Evolutionary conservation across 208 protist genomes (phyloP).

Genomic region (Crithidia acanthocephali): DNA sequence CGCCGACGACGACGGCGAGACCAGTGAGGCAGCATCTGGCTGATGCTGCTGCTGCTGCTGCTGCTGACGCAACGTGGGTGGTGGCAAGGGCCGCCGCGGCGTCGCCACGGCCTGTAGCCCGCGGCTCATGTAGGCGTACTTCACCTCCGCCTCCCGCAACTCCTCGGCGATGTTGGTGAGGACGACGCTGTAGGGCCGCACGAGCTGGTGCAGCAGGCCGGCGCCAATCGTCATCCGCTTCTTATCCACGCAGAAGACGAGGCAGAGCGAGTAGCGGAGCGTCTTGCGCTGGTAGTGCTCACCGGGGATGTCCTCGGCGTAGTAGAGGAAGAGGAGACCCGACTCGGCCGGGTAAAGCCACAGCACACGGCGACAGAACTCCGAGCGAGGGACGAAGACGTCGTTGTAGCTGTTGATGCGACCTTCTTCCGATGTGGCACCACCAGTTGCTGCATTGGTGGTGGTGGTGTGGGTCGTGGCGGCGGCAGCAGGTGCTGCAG

Average conservation of each 20-base stretch:
- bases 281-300: constrained; percentile 85
- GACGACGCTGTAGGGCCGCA: constrained; percentile 76
- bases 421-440: constrained; percentile 10
- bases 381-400: constrained; percentile 79
- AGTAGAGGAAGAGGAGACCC: constrained; percentile 77
- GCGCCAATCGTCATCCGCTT: constrained; percentile 57
- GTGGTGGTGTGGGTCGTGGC: too few species aligned
- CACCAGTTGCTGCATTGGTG: not conserved
- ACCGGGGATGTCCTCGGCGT: constrained; percentile 83
- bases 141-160: constrained; percentile 70
- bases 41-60: constrained; percentile 9
- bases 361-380: constrained; percentile 81
- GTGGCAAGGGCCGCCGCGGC: not conserved
- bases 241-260: constrained; percentile 68
- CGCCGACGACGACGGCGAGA: not conserved
- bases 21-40: not conserved
- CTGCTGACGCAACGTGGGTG: not conserved
- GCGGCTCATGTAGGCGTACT: constrained; percentile 77
- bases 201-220: constrained; percentile 49
- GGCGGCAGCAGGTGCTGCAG: not conserved
- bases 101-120: constrained; percentile 35
- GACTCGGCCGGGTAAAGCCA: constrained; percentile 74
- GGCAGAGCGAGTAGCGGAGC: constrained; percentile 83
- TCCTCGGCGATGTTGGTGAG: constrained; percentile 80
- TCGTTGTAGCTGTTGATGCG: constrained; percentile 59